These are phyloP conservation scores for Nematocida sp. DNA, from an alignment of 371 early-diverging fungal species.

Conservation along the genomic window DNA sequence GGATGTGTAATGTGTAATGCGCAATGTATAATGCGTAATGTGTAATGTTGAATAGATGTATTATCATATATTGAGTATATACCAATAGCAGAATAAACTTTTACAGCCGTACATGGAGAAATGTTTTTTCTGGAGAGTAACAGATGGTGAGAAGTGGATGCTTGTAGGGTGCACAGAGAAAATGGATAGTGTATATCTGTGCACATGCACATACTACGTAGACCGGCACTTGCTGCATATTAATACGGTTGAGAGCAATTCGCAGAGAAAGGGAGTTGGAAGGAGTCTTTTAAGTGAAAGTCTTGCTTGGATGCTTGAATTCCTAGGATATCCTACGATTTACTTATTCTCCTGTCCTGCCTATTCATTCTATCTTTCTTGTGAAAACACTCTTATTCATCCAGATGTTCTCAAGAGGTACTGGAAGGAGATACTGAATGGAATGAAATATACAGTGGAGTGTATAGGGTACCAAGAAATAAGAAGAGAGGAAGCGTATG, in stretches of 20 bases:
- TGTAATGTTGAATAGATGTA: too few species aligned
- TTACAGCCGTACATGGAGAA: too few species aligned
- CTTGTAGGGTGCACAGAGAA: too few species aligned
- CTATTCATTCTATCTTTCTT: not conserved
- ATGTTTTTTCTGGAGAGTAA: too few species aligned
- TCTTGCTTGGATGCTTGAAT: not conserved
- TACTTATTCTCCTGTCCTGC: constrained; percentile 25
- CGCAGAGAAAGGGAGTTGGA: constrained; percentile 3
- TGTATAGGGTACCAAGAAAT: not conserved
- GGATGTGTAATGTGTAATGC: too few species aligned
- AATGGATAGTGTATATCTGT: too few species aligned
- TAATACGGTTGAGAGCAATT: constrained; percentile 13
- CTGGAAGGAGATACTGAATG: constrained; percentile 28
- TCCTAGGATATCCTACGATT: not conserved
- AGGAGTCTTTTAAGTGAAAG: constrained; percentile 7
- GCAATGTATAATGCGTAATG: too few species aligned
- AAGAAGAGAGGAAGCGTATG: not conserved
- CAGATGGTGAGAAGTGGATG: too few species aligned
- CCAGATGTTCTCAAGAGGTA: not conserved
- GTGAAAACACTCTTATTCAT: not conserved
- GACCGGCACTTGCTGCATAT: constrained; percentile 12
- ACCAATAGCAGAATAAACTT: too few species aligned
- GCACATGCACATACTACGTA: not conserved
- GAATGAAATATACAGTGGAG: not conserved
- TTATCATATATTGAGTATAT: too few species aligned